phyloP scores from a whole-genome alignment of 345 rosid species.

The Bretschneidera sinensis region DNA sequence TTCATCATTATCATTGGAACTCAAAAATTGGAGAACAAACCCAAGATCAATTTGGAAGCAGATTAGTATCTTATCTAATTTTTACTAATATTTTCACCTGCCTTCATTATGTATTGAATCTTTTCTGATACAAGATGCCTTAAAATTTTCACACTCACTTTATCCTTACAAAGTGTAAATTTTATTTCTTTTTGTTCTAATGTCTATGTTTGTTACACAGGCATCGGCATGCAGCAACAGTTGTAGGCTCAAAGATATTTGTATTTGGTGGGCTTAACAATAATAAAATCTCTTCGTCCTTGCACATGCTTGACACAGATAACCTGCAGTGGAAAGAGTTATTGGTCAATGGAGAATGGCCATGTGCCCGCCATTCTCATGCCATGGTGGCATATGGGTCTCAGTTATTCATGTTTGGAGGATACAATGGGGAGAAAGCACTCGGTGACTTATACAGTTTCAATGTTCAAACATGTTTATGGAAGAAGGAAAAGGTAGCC shows the following conservation, averaged over 20 bases:
- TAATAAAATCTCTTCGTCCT: constrained; percentile 48
- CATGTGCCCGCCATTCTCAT: constrained; percentile 87
- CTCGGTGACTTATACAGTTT: constrained; percentile 78
- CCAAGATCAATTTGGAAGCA: not conserved
- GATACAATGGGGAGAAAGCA: constrained; percentile 64
- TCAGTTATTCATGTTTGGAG: constrained; percentile 69
- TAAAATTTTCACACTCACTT: not conserved
- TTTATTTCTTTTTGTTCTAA: no score
- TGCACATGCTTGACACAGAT: constrained; percentile 48
- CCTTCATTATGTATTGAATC: constrained; percentile 3
- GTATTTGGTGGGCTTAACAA: constrained; percentile 74
- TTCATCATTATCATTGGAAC: not conserved
- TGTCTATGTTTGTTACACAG: constrained; percentile 32
- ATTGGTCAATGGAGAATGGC: constrained; percentile 47
- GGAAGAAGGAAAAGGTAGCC: constrained; percentile 64
- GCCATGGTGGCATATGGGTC: constrained; percentile 69
- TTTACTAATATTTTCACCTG: constrained; percentile 3
- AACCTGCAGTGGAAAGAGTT: constrained; percentile 62
- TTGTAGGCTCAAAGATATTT: constrained; percentile 61
- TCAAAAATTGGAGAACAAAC: no score
- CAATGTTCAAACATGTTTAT: constrained; percentile 45
- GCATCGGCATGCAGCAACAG: constrained; percentile 90
- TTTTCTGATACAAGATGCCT: not conserved
- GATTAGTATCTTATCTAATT: not conserved
- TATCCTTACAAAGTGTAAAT: not conserved